phyloP scores from a whole-genome alignment of 805 yeast species.

The Zygosaccharomyces bisporus region DNA sequence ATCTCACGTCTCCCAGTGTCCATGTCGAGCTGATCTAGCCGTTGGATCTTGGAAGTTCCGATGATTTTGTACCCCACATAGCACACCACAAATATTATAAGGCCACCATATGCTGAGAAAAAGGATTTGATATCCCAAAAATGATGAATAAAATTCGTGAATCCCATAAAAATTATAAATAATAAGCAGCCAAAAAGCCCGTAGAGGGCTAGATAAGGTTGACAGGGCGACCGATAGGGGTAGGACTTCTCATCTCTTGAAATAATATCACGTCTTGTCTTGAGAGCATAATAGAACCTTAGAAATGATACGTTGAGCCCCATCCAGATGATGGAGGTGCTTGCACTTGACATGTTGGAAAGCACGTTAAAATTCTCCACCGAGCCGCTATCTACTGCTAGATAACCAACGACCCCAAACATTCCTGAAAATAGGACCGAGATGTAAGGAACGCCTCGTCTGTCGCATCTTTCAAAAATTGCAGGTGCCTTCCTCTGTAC shows the following conservation, averaged over 20 bases:
- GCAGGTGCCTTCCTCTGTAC: conserved; percentile 59
- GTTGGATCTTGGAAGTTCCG: conserved; percentile 60
- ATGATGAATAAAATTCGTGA: conserved; percentile 52
- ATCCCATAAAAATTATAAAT: conserved; percentile 57
- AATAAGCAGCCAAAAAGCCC: conserved; percentile 54
- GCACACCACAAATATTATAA: conserved; percentile 48
- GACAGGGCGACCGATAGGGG: conserved; percentile 67
- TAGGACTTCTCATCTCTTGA: conserved; percentile 58
- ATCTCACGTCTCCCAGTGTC: conserved; percentile 83
- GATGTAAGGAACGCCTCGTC: conserved; percentile 66
- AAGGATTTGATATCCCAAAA: conserved; percentile 62
- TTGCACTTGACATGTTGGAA: conserved; percentile 63
- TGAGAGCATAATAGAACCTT: conserved; percentile 60
- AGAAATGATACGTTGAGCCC: conserved; percentile 65
- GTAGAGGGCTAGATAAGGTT: conserved; percentile 62
- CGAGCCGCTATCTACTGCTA: conserved; percentile 55
- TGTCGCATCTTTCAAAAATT: conserved; percentile 55
- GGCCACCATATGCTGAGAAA: conserved; percentile 61
- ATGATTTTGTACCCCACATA: conserved; percentile 54
- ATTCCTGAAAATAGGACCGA: conserved; percentile 62
- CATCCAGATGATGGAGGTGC: conserved; percentile 76
- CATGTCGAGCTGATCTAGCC: conserved; percentile 70
- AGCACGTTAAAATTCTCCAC: conserved; percentile 63
- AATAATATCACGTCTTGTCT: conserved; percentile 59
- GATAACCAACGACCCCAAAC: conserved; percentile 57